phyloP scores from a whole-genome alignment of 2,329 filamentous ascomycete species.

The Dryadomyces sulphureus region DNA sequence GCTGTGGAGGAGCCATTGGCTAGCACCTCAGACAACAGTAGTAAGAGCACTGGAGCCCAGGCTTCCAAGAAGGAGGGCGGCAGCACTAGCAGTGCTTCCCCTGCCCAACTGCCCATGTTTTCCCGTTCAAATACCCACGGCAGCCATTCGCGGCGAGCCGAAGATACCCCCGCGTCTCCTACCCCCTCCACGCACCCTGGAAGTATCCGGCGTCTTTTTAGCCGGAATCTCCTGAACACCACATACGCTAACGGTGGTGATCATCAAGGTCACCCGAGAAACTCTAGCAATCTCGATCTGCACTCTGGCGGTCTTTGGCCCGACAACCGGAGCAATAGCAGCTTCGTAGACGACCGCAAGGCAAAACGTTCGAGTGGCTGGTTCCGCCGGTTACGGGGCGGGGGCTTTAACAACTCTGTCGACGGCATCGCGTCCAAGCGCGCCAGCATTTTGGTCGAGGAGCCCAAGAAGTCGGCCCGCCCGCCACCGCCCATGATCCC shows the following conservation, averaged over 20 bases:
- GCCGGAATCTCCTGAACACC: constrained; percentile 38
- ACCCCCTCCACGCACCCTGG: constrained; percentile 35
- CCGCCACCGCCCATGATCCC: constrained; percentile 48
- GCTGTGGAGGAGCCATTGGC: constrained; percentile 7
- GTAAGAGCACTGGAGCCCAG: constrained; percentile 25
- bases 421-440: constrained; percentile 20
- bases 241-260: constrained; percentile 36
- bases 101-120: constrained; percentile 16
- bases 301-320: constrained; percentile 21
- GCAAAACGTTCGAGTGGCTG: constrained; percentile 42
- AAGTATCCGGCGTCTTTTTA: constrained; percentile 43
- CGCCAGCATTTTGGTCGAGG: constrained; percentile 27
- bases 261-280: constrained; percentile 19
- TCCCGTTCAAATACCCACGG: constrained; percentile 16
- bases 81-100: constrained; percentile 2
- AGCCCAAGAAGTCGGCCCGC: constrained; percentile 14
- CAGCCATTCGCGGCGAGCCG: constrained; percentile 29
- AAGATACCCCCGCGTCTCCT: constrained; percentile 37
- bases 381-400: constrained; percentile 38
- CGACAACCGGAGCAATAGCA: constrained; percentile 33
- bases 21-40: constrained; percentile 14
- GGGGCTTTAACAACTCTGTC: constrained; percentile 8
- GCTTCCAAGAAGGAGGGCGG: constrained; percentile 9
- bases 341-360: constrained; percentile 36
- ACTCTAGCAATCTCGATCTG: constrained; percentile 4